Conservation (phyloP, 495 filamentous ascomycete genomes). For the Hypoxylon crocopeplum region DNA sequence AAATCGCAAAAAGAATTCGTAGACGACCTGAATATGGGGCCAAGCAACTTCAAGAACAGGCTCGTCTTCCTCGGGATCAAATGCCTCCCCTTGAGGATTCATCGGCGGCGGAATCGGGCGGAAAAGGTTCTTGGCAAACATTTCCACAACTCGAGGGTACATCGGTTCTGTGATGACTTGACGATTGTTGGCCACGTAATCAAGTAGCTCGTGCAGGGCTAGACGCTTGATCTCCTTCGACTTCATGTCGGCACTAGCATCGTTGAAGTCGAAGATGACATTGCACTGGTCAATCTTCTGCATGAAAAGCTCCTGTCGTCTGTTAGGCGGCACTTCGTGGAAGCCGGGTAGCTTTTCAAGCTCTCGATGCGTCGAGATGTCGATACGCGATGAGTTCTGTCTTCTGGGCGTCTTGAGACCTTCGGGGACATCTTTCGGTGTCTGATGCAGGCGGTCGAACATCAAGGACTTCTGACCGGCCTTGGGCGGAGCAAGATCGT, state of each 20-base stretch:
- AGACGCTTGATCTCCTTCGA: conserved; percentile 99
- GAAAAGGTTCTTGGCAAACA: conserved; percentile 99
- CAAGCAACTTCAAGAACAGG: conserved; percentile 98
- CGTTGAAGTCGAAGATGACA: conserved; percentile 99
- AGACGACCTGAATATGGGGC: conserved; percentile 99
- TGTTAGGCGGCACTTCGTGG: conserved; percentile 94
- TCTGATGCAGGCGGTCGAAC: conserved; percentile 90
- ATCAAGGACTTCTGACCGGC: conserved; percentile 83
- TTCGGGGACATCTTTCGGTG: conserved; percentile 94
- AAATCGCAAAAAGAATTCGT: conserved; percentile 98
- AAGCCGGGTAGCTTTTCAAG: conserved; percentile 98
- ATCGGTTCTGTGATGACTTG: conserved; percentile 99
- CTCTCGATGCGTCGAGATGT: conserved; percentile 95
- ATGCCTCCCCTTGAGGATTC: conserved; percentile 97
- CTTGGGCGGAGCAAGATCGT: conserved; percentile 93
- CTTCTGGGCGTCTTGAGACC: conserved; percentile 93
- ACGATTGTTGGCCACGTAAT: conserved; percentile 98
- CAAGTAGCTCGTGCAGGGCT: conserved; percentile 93
- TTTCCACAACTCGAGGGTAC: conserved; percentile 98
- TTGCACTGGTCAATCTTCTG: conserved; percentile 99
- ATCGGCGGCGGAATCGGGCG: conserved; percentile 95
- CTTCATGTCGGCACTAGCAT: conserved; percentile 98
- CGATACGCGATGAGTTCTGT: conserved; percentile 96
- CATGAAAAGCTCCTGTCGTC: conserved; percentile 98
- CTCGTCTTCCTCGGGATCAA: conserved; percentile 98